These are phyloP conservation scores for Digitaria exilis DNA, from an alignment of 202 grass and related monocot species.

Conservation along the genomic window DNA sequence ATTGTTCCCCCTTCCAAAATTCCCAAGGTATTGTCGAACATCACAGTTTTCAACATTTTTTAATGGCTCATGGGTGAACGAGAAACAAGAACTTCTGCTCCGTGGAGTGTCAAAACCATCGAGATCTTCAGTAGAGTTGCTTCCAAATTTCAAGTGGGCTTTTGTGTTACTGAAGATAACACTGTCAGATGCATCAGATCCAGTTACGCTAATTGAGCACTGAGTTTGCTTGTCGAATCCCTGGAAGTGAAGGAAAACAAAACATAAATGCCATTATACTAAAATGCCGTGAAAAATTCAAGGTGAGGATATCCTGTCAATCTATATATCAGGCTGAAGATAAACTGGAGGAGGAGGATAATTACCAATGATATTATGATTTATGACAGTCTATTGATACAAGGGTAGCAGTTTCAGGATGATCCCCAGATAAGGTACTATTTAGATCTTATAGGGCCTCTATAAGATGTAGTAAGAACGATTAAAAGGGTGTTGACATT, in stretches of 20 bases:
- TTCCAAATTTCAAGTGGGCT: conserved; percentile 34
- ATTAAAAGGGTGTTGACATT: neutral
- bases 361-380: too few relatives aligned
- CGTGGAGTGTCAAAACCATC: conserved; percentile 50
- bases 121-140: conserved; percentile 45
- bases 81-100: conserved; percentile 60
- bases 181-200: conserved; percentile 57
- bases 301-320: conserved; percentile 1
- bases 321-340: too few relatives aligned
- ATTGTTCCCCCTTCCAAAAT: conserved; percentile 45
- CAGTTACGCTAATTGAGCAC: conserved; percentile 58
- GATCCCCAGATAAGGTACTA: neutral
- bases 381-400: too few relatives aligned
- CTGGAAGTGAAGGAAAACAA: conserved; percentile 30
- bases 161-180: conserved; percentile 38
- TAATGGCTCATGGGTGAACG: conserved; percentile 36
- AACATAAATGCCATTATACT: conserved; percentile 17
- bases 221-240: conserved; percentile 68
- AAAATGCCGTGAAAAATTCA: conserved; percentile 1
- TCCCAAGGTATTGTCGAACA: conserved; percentile 53
- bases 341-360: too few relatives aligned
- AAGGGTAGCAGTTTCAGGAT: conserved; percentile 23
- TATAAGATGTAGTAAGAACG: too few relatives aligned
- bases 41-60: conserved; percentile 45
- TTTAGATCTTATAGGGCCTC: conserved; percentile 12